A percentile compares a stretch with the other conserved stretches of the same genome.
These are phyloP conservation scores for Gymnopilus dilepis DNA, from an alignment of 768 basidiomycete genomes.

Conservation along the genomic window DNA sequence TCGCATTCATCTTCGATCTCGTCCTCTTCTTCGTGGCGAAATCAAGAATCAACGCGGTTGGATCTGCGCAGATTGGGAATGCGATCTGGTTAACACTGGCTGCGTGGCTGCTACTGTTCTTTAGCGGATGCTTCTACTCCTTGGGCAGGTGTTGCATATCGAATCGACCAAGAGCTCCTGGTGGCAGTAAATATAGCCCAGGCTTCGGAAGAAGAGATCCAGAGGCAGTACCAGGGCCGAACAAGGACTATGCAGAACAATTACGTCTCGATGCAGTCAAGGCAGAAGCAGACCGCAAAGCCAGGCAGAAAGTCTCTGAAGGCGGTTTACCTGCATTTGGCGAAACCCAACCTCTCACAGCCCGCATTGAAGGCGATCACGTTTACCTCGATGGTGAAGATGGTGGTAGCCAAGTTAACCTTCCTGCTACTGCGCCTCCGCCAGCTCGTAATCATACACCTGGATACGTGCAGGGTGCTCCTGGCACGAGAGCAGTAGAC, in stretches of 20 bases:
- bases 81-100: slow-evolving; percentile 92
- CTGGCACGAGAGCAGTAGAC: slow-evolving; percentile 74
- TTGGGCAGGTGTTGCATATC: slow-evolving; percentile 86
- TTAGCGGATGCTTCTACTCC: slow-evolving; percentile 88
- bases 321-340: slow-evolving; percentile 77
- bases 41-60: slow-evolving; percentile 80
- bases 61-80: slow-evolving; percentile 80
- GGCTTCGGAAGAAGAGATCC: slow-evolving; percentile 28
- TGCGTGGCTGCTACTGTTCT: slow-evolving; percentile 86
- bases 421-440: slow-evolving; percentile 37
- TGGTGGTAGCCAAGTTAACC: slow-evolving; percentile 28
- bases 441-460: slow-evolving; percentile 39
- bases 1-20: slow-evolving; percentile 94
- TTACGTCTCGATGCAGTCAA: slow-evolving; percentile 85
- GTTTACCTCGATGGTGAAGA: slow-evolving; percentile 60
- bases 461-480: slow-evolving; percentile 69
- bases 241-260: slow-evolving; percentile 59
- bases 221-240: slow-evolving; percentile 28
- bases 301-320: slow-evolving; percentile 62
- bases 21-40: slow-evolving; percentile 90
- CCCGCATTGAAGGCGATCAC: slow-evolving; percentile 59
- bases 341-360: slow-evolving; percentile 75
- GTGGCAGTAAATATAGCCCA: slow-evolving; percentile 38
- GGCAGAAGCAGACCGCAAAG: slow-evolving; percentile 85
- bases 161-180: slow-evolving; percentile 39